Evolutionary conservation across 352 stramenopile species (phyloP).

Genomic region (Phytopythium aichiense): DNA sequence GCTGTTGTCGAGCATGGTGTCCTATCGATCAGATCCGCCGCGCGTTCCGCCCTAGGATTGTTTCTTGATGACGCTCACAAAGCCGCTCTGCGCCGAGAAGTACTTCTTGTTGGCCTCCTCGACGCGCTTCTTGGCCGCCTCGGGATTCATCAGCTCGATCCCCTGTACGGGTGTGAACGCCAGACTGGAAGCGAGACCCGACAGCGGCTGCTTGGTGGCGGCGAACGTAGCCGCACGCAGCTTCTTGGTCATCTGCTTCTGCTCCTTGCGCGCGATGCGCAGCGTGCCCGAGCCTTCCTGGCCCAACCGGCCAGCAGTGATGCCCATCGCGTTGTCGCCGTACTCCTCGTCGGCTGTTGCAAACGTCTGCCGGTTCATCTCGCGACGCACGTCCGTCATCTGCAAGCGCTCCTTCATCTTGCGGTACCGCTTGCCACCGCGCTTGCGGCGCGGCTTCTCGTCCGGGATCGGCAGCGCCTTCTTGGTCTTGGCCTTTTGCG

Average conservation of each 20-base stretch:
- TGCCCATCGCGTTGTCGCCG: slow-evolving; percentile 98
- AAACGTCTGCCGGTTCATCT: slow-evolving; percentile 96
- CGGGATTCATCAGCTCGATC: slow-evolving; percentile 97
- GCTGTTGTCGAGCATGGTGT: not conserved
- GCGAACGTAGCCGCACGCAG: slow-evolving; percentile 88
- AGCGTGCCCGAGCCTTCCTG: slow-evolving; percentile 87
- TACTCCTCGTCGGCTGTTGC: slow-evolving; percentile 94
- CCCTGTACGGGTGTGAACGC: slow-evolving; percentile 97
- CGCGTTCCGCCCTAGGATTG: slow-evolving; percentile 5
- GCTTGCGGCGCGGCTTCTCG: slow-evolving; percentile 94
- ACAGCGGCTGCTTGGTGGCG: slow-evolving; percentile 53
- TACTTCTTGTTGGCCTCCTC: slow-evolving; percentile 97
- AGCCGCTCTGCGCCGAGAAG: slow-evolving; percentile 94
- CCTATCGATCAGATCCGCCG: not conserved
- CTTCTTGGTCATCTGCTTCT: slow-evolving; percentile 91
- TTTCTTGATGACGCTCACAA: slow-evolving; percentile 92
- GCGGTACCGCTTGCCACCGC: slow-evolving; percentile 91
- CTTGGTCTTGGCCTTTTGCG: slow-evolving; percentile 95
- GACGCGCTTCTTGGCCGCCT: slow-evolving; percentile 90
- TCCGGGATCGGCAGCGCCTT: slow-evolving; percentile 96
- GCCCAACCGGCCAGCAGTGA: slow-evolving; percentile 90
- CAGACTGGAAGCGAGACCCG: slow-evolving; percentile 93
- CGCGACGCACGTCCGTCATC: slow-evolving; percentile 97
- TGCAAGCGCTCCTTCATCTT: slow-evolving; percentile 97
- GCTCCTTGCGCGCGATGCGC: slow-evolving; percentile 87